Conservation (phyloP, 1,284 basidiomycete genomes). For the Mycosarcoma mackinlayi region DNA sequence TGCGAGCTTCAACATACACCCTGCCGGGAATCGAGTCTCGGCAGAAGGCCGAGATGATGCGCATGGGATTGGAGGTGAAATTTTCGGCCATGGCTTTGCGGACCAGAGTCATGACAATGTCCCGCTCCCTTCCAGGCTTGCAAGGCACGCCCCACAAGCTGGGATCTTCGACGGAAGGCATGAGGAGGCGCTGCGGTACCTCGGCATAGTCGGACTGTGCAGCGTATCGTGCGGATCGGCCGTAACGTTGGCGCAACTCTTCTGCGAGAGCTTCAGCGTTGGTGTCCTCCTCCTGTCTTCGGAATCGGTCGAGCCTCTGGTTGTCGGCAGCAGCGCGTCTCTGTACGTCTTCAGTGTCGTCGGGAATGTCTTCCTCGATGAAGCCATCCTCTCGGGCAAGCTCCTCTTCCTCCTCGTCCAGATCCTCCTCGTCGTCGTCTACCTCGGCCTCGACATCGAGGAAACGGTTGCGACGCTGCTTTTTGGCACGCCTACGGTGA, state of each 20-base stretch:
- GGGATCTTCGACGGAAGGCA: conserved; percentile 96
- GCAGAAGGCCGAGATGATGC: conserved; percentile 91
- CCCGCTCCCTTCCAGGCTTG: conserved; percentile 91
- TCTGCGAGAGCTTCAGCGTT: conserved; percentile 88
- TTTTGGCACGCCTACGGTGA: conserved; percentile 48
- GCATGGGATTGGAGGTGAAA: conserved; percentile 76
- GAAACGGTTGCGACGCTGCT: conserved; percentile 76
- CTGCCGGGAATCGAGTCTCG: conserved; percentile 93
- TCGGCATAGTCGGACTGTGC: conserved; percentile 75
- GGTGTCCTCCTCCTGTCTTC: conserved; percentile 82
- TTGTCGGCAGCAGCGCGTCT: conserved; percentile 74
- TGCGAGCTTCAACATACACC: conserved; percentile 94
- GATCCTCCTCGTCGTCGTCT: conserved; percentile 74
- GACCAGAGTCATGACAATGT: conserved; percentile 93
- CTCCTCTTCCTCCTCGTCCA: conserved; percentile 68
- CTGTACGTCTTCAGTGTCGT: conserved; percentile 76
- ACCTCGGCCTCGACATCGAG: conserved; percentile 91
- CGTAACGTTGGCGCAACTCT: conserved; percentile 84
- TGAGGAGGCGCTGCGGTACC: conserved; percentile 91
- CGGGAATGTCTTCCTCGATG: conserved; percentile 76
- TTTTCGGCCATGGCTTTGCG: conserved; percentile 79
- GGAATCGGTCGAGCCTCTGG: conserved; percentile 80
- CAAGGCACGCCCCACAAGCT: conserved; percentile 95
- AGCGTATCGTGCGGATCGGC: conserved; percentile 69
- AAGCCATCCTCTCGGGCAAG: conserved; percentile 74